These are phyloP conservation scores for Piper longum DNA, from an alignment of 164 flowering plant species.

Conservation along the genomic window DNA sequence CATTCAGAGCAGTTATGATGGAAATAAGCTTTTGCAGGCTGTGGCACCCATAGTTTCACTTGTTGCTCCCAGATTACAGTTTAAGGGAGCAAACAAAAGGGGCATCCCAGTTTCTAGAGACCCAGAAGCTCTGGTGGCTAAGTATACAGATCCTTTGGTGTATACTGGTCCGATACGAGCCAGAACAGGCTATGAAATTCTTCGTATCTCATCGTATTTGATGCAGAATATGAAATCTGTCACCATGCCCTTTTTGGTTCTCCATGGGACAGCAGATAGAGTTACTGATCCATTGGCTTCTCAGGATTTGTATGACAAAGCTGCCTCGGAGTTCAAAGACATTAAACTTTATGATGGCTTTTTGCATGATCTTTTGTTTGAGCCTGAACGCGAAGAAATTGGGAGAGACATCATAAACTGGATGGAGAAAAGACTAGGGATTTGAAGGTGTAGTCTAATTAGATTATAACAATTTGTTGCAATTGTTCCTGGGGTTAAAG, in stretches of 20 bases:
- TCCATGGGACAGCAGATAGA: slow-evolving; percentile 84
- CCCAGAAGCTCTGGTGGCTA: slow-evolving; percentile 76
- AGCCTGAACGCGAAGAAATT: slow-evolving; percentile 84
- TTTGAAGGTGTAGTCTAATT: background rate
- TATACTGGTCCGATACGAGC: slow-evolving; percentile 95
- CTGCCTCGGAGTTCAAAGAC: slow-evolving; percentile 68
- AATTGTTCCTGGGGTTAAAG: background rate
- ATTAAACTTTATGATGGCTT: slow-evolving; percentile 89
- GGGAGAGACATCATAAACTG: slow-evolving; percentile 73
- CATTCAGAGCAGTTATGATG: background rate
- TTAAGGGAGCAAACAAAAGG: slow-evolving; percentile 94
- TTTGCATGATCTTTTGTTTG: slow-evolving; percentile 91
- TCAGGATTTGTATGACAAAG: slow-evolving; percentile 64
- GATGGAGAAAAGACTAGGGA: slow-evolving; percentile 54
- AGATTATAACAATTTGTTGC: background rate
- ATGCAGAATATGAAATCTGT: slow-evolving; percentile 65
- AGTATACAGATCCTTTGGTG: slow-evolving; percentile 90
- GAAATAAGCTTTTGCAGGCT: slow-evolving; percentile 30
- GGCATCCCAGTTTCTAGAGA: slow-evolving; percentile 96
- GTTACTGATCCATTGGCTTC: slow-evolving; percentile 96
- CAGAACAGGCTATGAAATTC: slow-evolving; percentile 87
- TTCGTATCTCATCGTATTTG: slow-evolving; percentile 66
- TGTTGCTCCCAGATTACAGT: slow-evolving; percentile 68
- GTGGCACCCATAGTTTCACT: slow-evolving; percentile 82
- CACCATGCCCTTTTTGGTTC: slow-evolving; percentile 84